These are phyloP conservation scores for Eucalyptus tenuipes DNA, from an alignment of 345 rosid species.

Conservation along the genomic window DNA sequence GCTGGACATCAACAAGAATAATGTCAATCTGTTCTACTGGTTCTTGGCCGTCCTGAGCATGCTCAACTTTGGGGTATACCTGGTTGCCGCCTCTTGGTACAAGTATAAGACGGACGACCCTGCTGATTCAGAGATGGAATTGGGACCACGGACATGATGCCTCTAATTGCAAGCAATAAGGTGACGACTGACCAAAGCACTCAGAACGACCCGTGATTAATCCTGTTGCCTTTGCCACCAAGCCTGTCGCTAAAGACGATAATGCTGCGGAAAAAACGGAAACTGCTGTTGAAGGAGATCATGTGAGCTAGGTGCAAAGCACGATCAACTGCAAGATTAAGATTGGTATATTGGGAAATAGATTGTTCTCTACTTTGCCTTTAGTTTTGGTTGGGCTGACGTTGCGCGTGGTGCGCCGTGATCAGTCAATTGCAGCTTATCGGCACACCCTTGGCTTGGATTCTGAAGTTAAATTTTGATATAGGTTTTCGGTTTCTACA, in stretches of 20 bases:
- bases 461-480: neutral
- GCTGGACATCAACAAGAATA: conserved; percentile 9
- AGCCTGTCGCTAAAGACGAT: neutral
- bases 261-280: neutral
- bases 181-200: neutral
- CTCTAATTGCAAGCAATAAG: neutral
- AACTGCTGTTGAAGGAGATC: neutral
- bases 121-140: neutral
- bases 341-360: neutral
- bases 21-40: conserved; percentile 31
- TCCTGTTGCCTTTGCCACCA: neutral
- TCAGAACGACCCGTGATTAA: neutral
- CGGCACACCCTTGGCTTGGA: neutral
- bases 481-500: neutral
- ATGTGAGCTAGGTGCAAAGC: neutral
- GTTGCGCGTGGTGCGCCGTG: neutral
- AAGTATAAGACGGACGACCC: conserved; percentile 16
- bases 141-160: neutral
- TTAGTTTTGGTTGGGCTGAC: neutral
- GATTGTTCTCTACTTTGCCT: neutral
- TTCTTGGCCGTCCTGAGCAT: conserved; percentile 23
- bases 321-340: neutral
- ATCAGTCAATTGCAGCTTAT: neutral
- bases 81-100: conserved; percentile 30
- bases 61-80: conserved; percentile 15